Evolutionary conservation across 164 flowering plant species (phyloP), one percentile per base, ranked within the genome.

Genomic region (Liriodendron chinense): DNA sequence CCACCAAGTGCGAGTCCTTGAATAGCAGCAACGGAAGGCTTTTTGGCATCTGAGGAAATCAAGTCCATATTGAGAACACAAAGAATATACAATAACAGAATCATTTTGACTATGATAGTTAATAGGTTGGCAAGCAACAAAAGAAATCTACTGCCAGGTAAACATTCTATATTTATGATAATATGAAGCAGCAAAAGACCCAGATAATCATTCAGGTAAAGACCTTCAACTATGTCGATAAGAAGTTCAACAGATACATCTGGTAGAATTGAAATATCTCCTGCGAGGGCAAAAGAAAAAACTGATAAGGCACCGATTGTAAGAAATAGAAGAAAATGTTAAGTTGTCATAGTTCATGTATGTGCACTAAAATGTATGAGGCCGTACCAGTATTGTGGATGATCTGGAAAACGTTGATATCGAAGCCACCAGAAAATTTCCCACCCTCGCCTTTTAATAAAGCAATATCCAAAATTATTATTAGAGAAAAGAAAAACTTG

Each of bases 1-100:
- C 98, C 99, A 71, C 99, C 98, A 78, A 96, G 92, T 75, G 99
- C 99, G 78, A 94, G 90, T 71, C 99, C 98, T 84, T 88, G 88
- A 62, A 94, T 74, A 49, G 99, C 98, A 79, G 97, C 98, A 84
- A 96, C 98, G 72, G 85, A 74, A 34, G 99, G 98, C 80, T 96
- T 96, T 78, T 84, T 88, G 71, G 77, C 88, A 89, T 92, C 98
- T 96, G 79, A 59, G 18, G 22, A 71, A 23, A 75, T 26, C 69
- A 67, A 26, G 0, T 67, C 43, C n/a, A 34, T 43, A 21, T 34
- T 64, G 47, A 16, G 47, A 21, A 70, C 57, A 47, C 72, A 2
- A 10, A 68, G 26, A 68, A 75, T 57, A 75, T 21, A 21, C 22
- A 73, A 59, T 8, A 69, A 80, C 48, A 43, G 67, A 59, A 3